Evolutionary conservation across 208 protist genomes (phyloP).

Genomic region (Naegleria lovaniensis): DNA sequence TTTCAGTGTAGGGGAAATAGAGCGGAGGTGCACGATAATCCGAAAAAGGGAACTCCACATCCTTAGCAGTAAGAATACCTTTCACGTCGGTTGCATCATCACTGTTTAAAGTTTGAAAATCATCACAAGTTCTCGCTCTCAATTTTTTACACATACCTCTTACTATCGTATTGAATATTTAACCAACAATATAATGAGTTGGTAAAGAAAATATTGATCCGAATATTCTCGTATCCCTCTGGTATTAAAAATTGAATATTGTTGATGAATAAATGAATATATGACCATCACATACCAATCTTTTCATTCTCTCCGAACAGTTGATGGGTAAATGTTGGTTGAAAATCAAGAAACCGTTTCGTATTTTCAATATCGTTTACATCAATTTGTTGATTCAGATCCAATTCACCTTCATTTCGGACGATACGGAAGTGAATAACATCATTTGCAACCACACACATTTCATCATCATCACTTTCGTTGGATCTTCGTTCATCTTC

Average conservation of each 20-base stretch:
- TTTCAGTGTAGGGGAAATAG: not conserved
- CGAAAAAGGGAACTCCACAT: not conserved
- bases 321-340: conserved; percentile 4
- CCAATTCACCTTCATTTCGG: not conserved
- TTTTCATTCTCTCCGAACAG: conserved; percentile 9
- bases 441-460: not conserved
- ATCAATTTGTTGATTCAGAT: not conserved
- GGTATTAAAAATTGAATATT: not conserved
- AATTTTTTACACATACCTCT: not conserved
- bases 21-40: not conserved
- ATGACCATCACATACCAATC: not conserved
- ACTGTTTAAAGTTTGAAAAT: not conserved
- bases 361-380: not conserved
- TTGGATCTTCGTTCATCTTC: not conserved
- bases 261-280: not conserved
- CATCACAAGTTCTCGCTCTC: no score
- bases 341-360: not conserved
- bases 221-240: not conserved
- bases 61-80: not conserved
- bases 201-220: conserved; percentile 1
- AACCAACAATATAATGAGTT: not conserved
- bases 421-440: not conserved
- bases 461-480: not conserved
- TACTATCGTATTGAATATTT: not conserved
- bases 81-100: not conserved